These are phyloP conservation scores for Parafenestella ontariensis DNA, from an alignment of 2,329 filamentous ascomycete species.

Conservation along the genomic window DNA sequence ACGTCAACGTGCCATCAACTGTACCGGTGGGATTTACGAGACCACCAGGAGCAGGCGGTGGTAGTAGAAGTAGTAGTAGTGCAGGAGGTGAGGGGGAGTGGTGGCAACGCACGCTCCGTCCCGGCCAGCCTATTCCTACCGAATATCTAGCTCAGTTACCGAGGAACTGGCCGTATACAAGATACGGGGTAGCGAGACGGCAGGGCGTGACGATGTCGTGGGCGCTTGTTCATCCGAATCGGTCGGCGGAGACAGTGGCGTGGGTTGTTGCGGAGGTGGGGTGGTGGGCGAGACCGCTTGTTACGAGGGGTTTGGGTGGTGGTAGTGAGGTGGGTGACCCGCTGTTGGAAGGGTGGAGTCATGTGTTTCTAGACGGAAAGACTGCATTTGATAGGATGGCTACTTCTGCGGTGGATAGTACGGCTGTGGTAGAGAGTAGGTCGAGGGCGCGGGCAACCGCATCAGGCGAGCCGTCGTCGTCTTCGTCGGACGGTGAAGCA, in stretches of 20 bases:
- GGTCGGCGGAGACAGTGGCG: conserved; percentile 1
- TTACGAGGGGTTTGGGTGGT: background rate
- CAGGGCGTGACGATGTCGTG: background rate
- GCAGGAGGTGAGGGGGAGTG: background rate
- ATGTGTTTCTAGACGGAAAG: background rate
- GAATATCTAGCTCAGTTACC: conserved; percentile 15
- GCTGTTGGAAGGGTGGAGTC: conserved; percentile 2
- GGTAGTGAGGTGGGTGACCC: background rate
- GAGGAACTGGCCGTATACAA: conserved; percentile 17
- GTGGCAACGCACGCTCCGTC: background rate
- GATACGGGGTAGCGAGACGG: background rate
- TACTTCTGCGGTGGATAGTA: background rate
- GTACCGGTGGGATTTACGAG: background rate
- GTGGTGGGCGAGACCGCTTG: conserved; percentile 10
- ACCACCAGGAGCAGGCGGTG: no score
- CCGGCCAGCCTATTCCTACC: background rate
- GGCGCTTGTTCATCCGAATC: conserved; percentile 3
- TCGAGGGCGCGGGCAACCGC: no score
- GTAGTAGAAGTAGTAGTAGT: background rate
- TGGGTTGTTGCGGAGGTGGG: conserved; percentile 7
- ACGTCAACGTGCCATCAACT: background rate
- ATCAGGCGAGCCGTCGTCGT: no score
- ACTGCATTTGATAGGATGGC: background rate
- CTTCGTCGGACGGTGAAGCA: no score
- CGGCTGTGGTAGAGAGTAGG: no score